Evolutionary conservation across 2,329 filamentous ascomycete genomes (phyloP).

Genomic region (Metarhizium robertsii): DNA sequence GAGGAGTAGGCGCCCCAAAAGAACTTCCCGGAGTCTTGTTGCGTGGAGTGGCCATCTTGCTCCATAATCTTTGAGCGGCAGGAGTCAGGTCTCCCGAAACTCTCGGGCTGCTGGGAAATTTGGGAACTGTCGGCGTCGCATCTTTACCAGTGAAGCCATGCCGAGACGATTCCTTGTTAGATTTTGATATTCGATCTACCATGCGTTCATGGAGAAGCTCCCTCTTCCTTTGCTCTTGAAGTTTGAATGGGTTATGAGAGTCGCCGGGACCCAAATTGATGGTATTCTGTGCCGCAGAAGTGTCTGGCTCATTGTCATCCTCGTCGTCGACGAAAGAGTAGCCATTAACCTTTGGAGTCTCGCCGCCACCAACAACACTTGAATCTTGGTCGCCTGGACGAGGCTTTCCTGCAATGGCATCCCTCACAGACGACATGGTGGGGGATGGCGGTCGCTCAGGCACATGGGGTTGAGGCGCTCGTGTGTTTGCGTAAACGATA

Average conservation of each 20-base stretch:
- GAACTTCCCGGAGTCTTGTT: conserved; percentile 21
- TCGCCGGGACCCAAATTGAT: conserved; percentile 52
- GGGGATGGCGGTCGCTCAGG: conserved; percentile 57
- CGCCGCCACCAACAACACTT: conserved; percentile 46
- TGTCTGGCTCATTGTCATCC: conserved; percentile 37
- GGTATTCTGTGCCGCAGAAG: conserved; percentile 19
- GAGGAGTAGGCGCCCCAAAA: conserved; percentile 27
- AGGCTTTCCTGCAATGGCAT: conserved; percentile 70
- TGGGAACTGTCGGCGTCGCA: conserved; percentile 54
- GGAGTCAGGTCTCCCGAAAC: conserved; percentile 56
- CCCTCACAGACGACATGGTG: conserved; percentile 73
- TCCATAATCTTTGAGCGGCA: conserved; percentile 61
- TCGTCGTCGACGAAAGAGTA: conserved; percentile 92
- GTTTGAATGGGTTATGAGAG: conserved; percentile 69
- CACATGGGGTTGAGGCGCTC: conserved; percentile 48
- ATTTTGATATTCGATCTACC: conserved; percentile 71
- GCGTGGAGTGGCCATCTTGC: conserved; percentile 43
- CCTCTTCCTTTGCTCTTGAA: conserved; percentile 63
- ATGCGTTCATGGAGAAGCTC: conserved; percentile 79
- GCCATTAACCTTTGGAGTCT: conserved; percentile 86
- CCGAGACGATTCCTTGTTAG: conserved; percentile 54
- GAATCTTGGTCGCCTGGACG: conserved; percentile 54
- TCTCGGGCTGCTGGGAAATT: conserved; percentile 57
- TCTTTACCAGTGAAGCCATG: conserved; percentile 51
- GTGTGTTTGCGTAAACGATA: conserved; percentile 76